Base-by-base conservation (phyloP, 2,329 filamentous ascomycete genomes). In the Colletotrichum neosansevieriae region DNA sequence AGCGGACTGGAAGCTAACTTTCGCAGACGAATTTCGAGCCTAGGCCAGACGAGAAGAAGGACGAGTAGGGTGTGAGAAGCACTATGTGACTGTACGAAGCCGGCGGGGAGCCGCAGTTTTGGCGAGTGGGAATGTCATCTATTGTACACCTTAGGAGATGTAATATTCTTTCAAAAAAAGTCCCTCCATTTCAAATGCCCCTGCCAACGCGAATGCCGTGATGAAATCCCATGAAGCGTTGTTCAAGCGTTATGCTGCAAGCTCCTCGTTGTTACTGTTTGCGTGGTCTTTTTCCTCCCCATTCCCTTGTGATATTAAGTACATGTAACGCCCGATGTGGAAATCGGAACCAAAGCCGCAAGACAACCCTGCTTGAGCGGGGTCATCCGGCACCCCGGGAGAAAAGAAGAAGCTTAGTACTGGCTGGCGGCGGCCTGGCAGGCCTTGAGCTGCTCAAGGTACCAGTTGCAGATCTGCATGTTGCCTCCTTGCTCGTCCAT, bases 391-490 rank as follows among this genome's bases (percentile, higher is more conserved):
- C 29, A 58, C n/a, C 42, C 21, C 2, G 17, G 11, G 4, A 54
- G 42, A 12, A 19, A 38, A 13, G 6, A 7, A 1, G 6, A 11
- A 24, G 63, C 70, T 78, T 89, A 93, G 83, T 93, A 93, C 75
- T 84, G 89, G 81, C 85, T 89, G 63, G 92, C 91, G 74, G 93
- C 92, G 72, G 88, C 83, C 85, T 95, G 92, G 86, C 92, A 95
- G 64, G 92, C 92, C 87, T 94, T 95, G 81, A 99, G 86, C 88
- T 99, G 95, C 81, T 99, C 96, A 75, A 99, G 84, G 81, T 99
- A 99, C 94, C 95, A 99, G 74, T 92, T 92, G 85, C 96, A 99
- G 78, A 98, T 97, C 78, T 92, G 91, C 91, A 99, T 90, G 83
- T 96, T 94, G 74, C 96, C 96, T 78, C 90, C 85, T 81, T 99